Base-by-base conservation (phyloP, 805 yeast genomes). In the Hanseniaspora taiwanica region DNA sequence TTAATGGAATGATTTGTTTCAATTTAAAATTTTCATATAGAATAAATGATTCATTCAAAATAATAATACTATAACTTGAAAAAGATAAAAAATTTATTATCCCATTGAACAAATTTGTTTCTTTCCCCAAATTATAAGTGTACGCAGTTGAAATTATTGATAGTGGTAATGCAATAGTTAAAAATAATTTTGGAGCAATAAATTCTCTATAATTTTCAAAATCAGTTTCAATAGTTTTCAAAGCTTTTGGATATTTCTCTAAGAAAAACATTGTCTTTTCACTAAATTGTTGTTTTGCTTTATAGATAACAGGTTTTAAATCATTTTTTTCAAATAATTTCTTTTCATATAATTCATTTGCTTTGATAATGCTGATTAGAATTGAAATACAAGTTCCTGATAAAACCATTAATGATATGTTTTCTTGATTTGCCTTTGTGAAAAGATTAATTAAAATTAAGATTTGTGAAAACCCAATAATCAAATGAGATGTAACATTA, bases 1-100 rank as follows among this genome's bases (percentile, higher is more conserved):
- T 66, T 51, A 62, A 62, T 48, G 61, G 67, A 2, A 67, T 68
- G 12, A 65, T 68, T 2, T 66, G 59, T 46, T 64, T 65, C 38
- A 65, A 54, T 38, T 66, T 52, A 46, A 63, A 64, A 45, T 64
- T 64, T 50, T 62, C 63, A 45, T 64, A 65, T 23, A 64, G 60
- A 2, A 63, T 47, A 12, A 68, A 68, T 23, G 64, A 60, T 27
- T 64, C 46, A 37, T 60, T 59, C 35, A 65, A 44, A 51, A 64
- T 64, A 1, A 68, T 68, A 42, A 63, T 63, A 3, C 67, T 63
- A 43, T 65, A 64, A 14, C 62, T 68, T 19, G 61, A 59, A 0
- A 66, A 68, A 25, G 63, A 68, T 14, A 64, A 49, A 1, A 66
- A 59, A 2, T 63, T 52, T 35, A 64, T 55, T 19, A 60, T 50